These are phyloP conservation scores for Pisolithus marmoratus DNA, from an alignment of 768 basidiomycete genomes.

Conservation along the genomic window DNA sequence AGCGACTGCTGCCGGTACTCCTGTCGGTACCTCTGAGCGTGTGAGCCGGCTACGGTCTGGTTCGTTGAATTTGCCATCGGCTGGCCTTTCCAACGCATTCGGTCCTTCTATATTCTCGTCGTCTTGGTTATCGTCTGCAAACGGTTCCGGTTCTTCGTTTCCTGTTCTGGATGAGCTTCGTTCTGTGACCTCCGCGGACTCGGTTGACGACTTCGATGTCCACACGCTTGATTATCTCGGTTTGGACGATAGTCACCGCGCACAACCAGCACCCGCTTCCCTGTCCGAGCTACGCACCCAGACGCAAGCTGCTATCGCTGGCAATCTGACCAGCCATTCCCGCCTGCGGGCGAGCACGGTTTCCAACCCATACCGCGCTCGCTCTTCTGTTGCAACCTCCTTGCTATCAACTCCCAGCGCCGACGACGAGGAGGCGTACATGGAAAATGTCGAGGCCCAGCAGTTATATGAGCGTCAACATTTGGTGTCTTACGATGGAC, in stretches of 20 bases:
- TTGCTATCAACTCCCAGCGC: constrained; percentile 56
- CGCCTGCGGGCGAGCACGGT: constrained; percentile 87
- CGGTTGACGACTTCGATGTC: constrained; percentile 83
- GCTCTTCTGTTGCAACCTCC: constrained; percentile 54
- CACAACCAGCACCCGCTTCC: constrained; percentile 74
- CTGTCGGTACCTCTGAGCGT: constrained; percentile 43
- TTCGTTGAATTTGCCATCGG: constrained; percentile 80
- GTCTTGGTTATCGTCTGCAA: constrained; percentile 73
- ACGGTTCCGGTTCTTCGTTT: constrained; percentile 50
- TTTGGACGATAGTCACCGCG: constrained; percentile 72
- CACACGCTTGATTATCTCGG: constrained; percentile 97
- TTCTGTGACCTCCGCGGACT: constrained; percentile 74
- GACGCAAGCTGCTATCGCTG: constrained; percentile 85
- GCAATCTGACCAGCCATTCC: constrained; percentile 73
- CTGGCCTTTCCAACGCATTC: constrained; percentile 75
- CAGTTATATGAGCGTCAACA: constrained; percentile 47
- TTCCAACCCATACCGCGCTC: constrained; percentile 81
- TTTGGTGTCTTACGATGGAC: constrained; percentile 56
- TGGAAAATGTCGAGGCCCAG: constrained; percentile 49
- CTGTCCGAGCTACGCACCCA: constrained; percentile 86
- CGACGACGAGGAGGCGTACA: constrained; percentile 73
- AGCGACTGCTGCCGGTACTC: constrained; percentile 38
- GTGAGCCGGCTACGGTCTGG: constrained; percentile 88
- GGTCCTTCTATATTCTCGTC: constrained; percentile 87
- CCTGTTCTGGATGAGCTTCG: constrained; percentile 75